These are phyloP conservation scores for Pythium brachiatum DNA, from an alignment of 352 stramenopile genomes.

Conservation along the genomic window DNA sequence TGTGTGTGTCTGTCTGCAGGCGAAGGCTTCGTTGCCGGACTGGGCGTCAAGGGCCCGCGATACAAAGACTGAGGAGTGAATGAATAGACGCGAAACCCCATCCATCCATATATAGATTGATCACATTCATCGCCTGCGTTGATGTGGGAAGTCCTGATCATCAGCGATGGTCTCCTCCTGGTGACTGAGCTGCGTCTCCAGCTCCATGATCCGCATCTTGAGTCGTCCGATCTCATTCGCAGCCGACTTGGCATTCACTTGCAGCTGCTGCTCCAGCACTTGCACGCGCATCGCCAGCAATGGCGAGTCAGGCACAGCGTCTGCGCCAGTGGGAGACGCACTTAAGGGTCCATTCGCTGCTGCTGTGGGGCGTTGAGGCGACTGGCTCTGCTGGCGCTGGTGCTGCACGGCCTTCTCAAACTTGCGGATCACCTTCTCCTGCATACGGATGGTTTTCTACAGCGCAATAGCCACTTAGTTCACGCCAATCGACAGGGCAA, in stretches of 20 bases:
- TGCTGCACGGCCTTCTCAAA: constrained; percentile 61
- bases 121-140: neutral
- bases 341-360: neutral
- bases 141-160: no score
- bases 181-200: constrained; percentile 35
- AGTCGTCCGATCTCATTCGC: constrained; percentile 56
- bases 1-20: constrained; percentile 20
- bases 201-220: constrained; percentile 62
- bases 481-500: neutral
- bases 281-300: constrained; percentile 48
- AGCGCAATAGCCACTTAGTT: neutral
- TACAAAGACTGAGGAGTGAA: constrained; percentile 43
- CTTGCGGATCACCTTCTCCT: constrained; percentile 80
- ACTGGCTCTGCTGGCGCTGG: neutral
- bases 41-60: constrained; percentile 68
- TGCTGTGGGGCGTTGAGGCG: neutral
- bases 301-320: constrained; percentile 14
- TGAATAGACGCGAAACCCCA: neutral
- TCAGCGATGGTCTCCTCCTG: neutral
- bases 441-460: constrained; percentile 44
- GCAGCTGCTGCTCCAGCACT: constrained; percentile 68
- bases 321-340: neutral
- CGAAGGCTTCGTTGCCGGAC: constrained; percentile 80
- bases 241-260: constrained; percentile 55
- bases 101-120: neutral